Evolutionary conservation across 2,329 filamentous ascomycete genomes (phyloP).

Genomic region (Akanthomyces dipterigenus): DNA sequence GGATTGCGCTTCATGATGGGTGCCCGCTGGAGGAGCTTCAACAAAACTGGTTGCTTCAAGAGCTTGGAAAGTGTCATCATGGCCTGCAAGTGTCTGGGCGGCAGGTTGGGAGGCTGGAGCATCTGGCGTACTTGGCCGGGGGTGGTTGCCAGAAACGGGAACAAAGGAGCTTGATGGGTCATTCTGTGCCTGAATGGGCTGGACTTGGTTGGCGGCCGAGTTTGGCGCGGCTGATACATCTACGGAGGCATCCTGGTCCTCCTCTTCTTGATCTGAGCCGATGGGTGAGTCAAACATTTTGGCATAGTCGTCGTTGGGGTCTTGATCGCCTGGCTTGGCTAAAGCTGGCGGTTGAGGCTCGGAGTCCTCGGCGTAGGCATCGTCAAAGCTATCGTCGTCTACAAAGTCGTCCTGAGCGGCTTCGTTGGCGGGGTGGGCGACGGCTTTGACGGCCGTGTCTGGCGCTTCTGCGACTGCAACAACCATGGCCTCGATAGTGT

Average conservation of each 20-base stretch:
- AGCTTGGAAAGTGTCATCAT: neutral
- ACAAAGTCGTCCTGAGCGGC: constrained; percentile 30
- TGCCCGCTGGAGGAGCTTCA: neutral
- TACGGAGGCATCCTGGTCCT: constrained; percentile 24
- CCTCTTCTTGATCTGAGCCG: constrained; percentile 28
- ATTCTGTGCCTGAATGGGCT: constrained; percentile 27
- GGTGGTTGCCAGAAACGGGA: constrained; percentile 21
- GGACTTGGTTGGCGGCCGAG: constrained; percentile 35
- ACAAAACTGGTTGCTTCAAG: neutral
- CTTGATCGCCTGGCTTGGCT: constrained; percentile 19
- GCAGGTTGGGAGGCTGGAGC: constrained; percentile 6
- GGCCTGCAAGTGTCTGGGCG: constrained; percentile 5
- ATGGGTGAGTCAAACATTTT: constrained; percentile 45
- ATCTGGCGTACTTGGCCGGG: constrained; percentile 21
- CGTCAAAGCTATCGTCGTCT: constrained; percentile 43
- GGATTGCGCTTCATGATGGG: neutral
- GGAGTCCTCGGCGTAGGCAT: constrained; percentile 36
- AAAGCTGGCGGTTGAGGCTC: constrained; percentile 23
- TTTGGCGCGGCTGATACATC: constrained; percentile 36
- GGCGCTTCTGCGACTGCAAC: constrained; percentile 28
- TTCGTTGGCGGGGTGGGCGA: constrained; percentile 26
- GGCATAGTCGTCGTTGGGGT: constrained; percentile 42
- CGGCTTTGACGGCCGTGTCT: constrained; percentile 21
- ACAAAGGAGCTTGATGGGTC: constrained; percentile 21
- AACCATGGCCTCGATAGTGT: constrained; percentile 42